Percentiles rank a stretch among this genome's conserved stretches.
These are phyloP conservation scores for Iodosphaeria phyllophila DNA, from an alignment of 2,329 filamentous ascomycete species.

Conservation along the genomic window DNA sequence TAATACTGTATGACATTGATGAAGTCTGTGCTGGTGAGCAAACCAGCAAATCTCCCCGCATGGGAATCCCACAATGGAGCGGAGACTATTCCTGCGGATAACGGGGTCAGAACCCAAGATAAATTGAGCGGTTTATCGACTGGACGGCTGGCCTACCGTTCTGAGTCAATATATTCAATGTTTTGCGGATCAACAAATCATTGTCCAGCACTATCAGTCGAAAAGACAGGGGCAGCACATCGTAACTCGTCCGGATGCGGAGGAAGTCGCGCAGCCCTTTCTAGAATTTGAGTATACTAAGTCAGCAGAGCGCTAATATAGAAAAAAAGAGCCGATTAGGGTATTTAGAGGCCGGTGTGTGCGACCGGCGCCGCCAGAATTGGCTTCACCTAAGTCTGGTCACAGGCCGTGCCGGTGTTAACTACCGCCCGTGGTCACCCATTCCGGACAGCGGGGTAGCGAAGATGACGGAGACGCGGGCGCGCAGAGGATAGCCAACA, in stretches of 20 bases:
- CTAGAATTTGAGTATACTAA: too few species aligned
- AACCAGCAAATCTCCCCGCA: constrained; percentile 78
- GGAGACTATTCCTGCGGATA: constrained; percentile 68
- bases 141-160: constrained; percentile 45
- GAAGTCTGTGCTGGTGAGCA: constrained; percentile 90
- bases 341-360: too few species aligned
- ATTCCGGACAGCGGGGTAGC: not conserved
- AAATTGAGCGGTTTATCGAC: not conserved
- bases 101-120: constrained; percentile 2
- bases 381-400: not conserved
- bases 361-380: not conserved
- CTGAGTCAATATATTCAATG: constrained; percentile 82
- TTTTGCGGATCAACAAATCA: constrained; percentile 89
- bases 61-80: constrained; percentile 94
- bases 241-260: constrained; percentile 90
- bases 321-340: too few species aligned
- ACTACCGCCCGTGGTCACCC: not conserved
- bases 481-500: not conserved
- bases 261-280: constrained; percentile 88
- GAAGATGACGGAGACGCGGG: not conserved
- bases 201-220: constrained; percentile 93
- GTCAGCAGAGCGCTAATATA: too few species aligned
- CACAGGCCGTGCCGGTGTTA: not conserved
- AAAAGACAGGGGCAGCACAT: constrained; percentile 90
- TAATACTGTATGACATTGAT: constrained; percentile 99